These are phyloP conservation scores for Myriosclerotinia duriaeana DNA, from an alignment of 2,329 filamentous ascomycete species.

Conservation along the genomic window DNA sequence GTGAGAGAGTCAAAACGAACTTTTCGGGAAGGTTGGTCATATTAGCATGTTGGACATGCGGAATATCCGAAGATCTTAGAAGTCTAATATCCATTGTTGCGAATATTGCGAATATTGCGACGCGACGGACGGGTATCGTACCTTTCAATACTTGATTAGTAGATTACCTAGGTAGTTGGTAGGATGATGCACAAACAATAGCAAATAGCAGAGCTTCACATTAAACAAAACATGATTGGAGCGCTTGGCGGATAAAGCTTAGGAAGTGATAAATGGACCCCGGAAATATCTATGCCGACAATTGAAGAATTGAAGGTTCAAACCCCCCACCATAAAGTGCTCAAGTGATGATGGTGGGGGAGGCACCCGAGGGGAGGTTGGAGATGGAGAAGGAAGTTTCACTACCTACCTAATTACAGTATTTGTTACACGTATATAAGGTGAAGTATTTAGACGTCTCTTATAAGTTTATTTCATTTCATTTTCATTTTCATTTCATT, in stretches of 20 bases:
- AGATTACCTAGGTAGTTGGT: not conserved
- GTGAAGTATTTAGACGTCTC: not conserved
- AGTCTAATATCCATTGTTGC: conserved; percentile 83
- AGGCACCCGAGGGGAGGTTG: not conserved
- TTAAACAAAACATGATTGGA: not conserved
- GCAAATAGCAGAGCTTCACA: not conserved
- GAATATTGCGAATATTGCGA: not conserved
- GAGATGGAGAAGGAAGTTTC: not conserved
- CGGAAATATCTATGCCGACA: conserved; percentile 13
- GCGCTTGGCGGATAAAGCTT: not conserved
- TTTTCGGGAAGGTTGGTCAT: conserved; percentile 99
- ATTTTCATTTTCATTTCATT: not conserved
- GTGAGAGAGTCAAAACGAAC: no score
- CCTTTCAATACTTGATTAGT: not conserved
- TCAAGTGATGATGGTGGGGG: not conserved
- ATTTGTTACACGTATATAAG: conserved; percentile 2
- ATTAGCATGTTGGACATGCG: conserved; percentile 95
- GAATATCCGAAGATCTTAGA: conserved; percentile 78
- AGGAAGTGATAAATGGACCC: conserved; percentile 11
- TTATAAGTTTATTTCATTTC: not conserved
- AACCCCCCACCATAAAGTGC: conserved; percentile 4
- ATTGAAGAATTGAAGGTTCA: not conserved
- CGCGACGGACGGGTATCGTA: not conserved
- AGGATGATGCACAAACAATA: not conserved
- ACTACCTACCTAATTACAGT: not conserved